These are phyloP conservation scores for Podila epicladia DNA, from an alignment of 192 early-diverging fungal genomes.

Conservation along the genomic window DNA sequence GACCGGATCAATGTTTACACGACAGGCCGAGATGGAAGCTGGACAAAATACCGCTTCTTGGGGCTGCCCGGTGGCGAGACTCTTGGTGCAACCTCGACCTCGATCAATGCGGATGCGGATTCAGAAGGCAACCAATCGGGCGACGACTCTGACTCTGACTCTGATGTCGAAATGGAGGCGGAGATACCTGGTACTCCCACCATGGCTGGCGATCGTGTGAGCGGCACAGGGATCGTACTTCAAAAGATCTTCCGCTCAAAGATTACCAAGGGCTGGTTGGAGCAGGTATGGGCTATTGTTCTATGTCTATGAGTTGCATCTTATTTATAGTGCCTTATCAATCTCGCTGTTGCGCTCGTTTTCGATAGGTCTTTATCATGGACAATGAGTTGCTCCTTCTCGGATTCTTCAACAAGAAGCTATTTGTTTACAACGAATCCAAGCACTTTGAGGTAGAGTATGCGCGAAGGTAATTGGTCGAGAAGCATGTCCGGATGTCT, in stretches of 20 bases:
- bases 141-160: slow-evolving; percentile 5
- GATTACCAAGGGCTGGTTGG: slow-evolving; percentile 83
- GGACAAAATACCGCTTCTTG: slow-evolving; percentile 59
- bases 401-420: slow-evolving; percentile 78
- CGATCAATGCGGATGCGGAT: slow-evolving; percentile 9
- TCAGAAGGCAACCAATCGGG: background rate
- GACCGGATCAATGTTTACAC: slow-evolving; percentile 63
- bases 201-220: slow-evolving; percentile 5
- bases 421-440: slow-evolving; percentile 76
- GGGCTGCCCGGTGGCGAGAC: slow-evolving; percentile 30
- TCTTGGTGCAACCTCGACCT: slow-evolving; percentile 3
- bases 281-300: slow-evolving; percentile 50
- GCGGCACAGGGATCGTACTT: slow-evolving; percentile 34
- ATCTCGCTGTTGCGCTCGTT: background rate
- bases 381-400: slow-evolving; percentile 66
- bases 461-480: too few species aligned
- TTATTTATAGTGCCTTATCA: too few species aligned
- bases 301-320: background rate
- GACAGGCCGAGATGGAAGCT: slow-evolving; percentile 74
- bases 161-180: slow-evolving; percentile 1
- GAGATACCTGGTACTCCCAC: background rate
- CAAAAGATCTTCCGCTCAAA: slow-evolving; percentile 67
- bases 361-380: slow-evolving; percentile 37
- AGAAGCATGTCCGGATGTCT: too few species aligned
- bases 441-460: slow-evolving; percentile 66